These are phyloP conservation scores for Spinacia oleracea DNA, from an alignment of 179 eudicot genomes.

Conservation along the genomic window DNA sequence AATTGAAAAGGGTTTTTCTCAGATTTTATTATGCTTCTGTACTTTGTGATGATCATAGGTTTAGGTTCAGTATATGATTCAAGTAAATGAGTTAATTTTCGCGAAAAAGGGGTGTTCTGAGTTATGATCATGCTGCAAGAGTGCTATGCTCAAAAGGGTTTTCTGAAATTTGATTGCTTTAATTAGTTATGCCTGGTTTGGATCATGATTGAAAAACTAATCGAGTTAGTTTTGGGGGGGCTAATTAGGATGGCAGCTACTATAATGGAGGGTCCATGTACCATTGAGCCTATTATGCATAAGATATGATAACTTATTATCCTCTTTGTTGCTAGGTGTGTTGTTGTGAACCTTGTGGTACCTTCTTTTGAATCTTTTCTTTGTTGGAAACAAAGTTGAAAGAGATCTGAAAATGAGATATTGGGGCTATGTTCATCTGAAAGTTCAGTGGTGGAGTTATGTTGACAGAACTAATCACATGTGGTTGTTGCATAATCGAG, in stretches of 20 bases:
- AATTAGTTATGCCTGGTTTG: not conserved
- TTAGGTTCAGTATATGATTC: not conserved
- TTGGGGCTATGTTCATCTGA: not conserved
- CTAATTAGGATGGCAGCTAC: not conserved
- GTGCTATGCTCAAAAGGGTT: not conserved
- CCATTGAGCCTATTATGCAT: not conserved
- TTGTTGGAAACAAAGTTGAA: not conserved
- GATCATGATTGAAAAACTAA: not conserved
- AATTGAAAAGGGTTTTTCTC: constrained; percentile 9
- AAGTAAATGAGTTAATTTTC: not conserved
- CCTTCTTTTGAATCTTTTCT: not conserved
- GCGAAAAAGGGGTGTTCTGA: not conserved
- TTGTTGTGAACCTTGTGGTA: not conserved
- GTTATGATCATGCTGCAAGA: not conserved
- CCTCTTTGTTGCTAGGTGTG: not conserved
- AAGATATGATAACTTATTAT: not conserved
- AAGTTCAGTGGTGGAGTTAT: not conserved
- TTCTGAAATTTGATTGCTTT: not conserved
- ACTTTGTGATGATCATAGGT: constrained; percentile 1
- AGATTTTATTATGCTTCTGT: not conserved
- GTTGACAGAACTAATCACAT: constrained; percentile 7
- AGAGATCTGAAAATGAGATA: not conserved
- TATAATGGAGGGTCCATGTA: not conserved
- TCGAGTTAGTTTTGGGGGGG: not conserved
- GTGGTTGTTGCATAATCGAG: not conserved